Percentiles rank a stretch among this genome's conserved stretches.
Evolutionary conservation across 1,284 basidiomycete species (phyloP).

Genomic region (Puccinia sorghi): DNA sequence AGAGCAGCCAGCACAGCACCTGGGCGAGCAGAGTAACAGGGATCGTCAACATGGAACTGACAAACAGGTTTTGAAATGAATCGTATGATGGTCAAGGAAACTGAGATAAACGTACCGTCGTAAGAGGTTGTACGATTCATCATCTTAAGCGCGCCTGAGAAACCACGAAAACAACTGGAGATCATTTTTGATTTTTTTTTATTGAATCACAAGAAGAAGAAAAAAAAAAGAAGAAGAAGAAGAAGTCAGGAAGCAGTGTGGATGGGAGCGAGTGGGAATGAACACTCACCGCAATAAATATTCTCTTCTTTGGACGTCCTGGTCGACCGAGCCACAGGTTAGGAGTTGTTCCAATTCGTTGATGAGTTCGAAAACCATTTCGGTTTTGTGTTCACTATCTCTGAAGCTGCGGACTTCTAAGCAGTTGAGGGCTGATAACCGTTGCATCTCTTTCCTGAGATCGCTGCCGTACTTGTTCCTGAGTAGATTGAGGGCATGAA

Average conservation of each 20-base stretch:
- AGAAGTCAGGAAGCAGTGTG: neutral
- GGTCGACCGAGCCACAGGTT: conserved; percentile 26
- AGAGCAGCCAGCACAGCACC: conserved; percentile 43
- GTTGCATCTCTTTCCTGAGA: conserved; percentile 40
- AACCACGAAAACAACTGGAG: conserved; percentile 42
- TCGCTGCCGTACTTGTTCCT: conserved; percentile 32
- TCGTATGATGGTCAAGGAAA: neutral
- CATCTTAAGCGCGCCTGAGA: conserved; percentile 41
- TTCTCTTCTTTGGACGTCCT: conserved; percentile 31
- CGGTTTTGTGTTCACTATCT: conserved; percentile 38
- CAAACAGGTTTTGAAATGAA: too few relatives aligned
- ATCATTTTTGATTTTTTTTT: too few relatives aligned
- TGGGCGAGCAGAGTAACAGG: neutral
- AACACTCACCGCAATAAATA: conserved; percentile 28
- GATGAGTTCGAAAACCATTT: conserved; percentile 42
- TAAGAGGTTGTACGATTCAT: conserved; percentile 43
- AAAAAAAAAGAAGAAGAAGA: neutral
- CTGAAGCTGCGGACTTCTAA: conserved; percentile 42
- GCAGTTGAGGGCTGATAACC: conserved; percentile 35
- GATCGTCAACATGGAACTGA: neutral
- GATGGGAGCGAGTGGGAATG: too few relatives aligned
- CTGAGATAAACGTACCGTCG: conserved; percentile 32
- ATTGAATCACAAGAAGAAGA: neutral
- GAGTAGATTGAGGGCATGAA: conserved; percentile 16
- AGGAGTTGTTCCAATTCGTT: conserved; percentile 39